Conservation (phyloP, 768 basidiomycete species). For the Boletellus emodensis region DNA sequence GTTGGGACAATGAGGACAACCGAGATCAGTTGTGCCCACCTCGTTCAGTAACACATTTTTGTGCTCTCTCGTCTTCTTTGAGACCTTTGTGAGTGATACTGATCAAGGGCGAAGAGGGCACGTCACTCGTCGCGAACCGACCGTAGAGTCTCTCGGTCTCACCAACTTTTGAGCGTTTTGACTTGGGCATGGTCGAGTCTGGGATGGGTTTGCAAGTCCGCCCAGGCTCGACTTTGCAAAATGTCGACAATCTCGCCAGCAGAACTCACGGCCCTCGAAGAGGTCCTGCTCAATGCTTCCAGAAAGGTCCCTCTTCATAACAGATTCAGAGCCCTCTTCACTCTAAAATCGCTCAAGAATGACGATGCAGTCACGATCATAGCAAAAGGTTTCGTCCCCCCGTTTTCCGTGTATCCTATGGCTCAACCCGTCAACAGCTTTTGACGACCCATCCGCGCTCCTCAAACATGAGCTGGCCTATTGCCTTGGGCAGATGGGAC, state of each 20-base stretch:
- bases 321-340: slow-evolving; percentile 88
- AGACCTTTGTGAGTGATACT: slow-evolving; percentile 94
- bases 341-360: slow-evolving; percentile 77
- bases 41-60: slow-evolving; percentile 81
- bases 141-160: slow-evolving; percentile 30
- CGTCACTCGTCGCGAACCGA: slow-evolving; percentile 1
- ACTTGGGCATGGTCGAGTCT: slow-evolving; percentile 67
- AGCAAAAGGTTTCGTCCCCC: slow-evolving; percentile 58
- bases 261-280: slow-evolving; percentile 67
- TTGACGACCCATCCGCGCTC: slow-evolving; percentile 81
- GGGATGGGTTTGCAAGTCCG: slow-evolving; percentile 46
- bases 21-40: slow-evolving; percentile 39
- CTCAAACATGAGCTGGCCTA: slow-evolving; percentile 98
- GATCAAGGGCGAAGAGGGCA: slow-evolving; percentile 11
- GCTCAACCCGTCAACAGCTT: slow-evolving; percentile 46
- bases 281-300: slow-evolving; percentile 71
- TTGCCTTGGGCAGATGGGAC: slow-evolving; percentile 90
- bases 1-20: slow-evolving; percentile 5
- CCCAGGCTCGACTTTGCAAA: slow-evolving; percentile 28
- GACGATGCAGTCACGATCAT: slow-evolving; percentile 83
- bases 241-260: slow-evolving; percentile 37
- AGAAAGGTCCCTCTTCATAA: slow-evolving; percentile 76
- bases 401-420: background rate
- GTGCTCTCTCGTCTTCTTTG: slow-evolving; percentile 88
- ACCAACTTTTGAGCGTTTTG: slow-evolving; percentile 88